These are phyloP conservation scores for Auricularia cornea DNA, from an alignment of 768 basidiomycete genomes.

Conservation along the genomic window DNA sequence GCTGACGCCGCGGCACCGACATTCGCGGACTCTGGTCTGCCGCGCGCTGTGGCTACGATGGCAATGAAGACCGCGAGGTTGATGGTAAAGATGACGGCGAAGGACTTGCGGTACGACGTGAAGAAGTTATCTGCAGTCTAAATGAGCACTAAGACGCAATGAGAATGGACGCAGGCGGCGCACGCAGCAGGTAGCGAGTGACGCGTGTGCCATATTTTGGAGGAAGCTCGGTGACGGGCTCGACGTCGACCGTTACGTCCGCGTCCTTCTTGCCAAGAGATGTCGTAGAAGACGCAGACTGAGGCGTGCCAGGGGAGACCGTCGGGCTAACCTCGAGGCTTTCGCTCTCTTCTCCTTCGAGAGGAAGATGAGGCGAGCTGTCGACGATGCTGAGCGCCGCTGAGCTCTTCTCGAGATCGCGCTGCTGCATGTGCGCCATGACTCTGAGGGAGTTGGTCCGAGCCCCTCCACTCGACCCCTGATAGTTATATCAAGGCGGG, in stretches of 20 bases:
- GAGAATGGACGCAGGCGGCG: not conserved
- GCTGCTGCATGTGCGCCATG: not conserved
- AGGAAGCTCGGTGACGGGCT: not conserved
- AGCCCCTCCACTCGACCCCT: too few species aligned
- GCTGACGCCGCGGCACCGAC: not conserved
- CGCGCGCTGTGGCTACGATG: not conserved
- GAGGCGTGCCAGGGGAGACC: not conserved
- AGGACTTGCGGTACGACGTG: not conserved
- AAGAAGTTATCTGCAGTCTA: not conserved
- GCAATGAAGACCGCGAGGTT: not conserved
- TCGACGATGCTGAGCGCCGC: not conserved
- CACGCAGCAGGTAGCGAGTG: not conserved
- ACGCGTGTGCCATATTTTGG: not conserved
- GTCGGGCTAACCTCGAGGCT: not conserved
- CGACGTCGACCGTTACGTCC: not conserved
- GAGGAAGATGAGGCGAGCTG: not conserved
- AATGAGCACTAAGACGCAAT: not conserved
- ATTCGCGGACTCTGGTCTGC: not conserved
- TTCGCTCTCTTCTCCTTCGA: not conserved
- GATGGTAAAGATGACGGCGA: not conserved
- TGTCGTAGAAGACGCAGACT: not conserved
- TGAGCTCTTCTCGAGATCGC: not conserved
- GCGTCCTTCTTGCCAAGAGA: not conserved
- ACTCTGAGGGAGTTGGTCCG: not conserved
- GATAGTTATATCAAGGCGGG: too few species aligned